A percentile compares a stretch with the other conserved stretches of the same genome.
Evolutionary conservation across 2,329 filamentous ascomycete species (phyloP).

Genomic region (Penicillium janthinellum): DNA sequence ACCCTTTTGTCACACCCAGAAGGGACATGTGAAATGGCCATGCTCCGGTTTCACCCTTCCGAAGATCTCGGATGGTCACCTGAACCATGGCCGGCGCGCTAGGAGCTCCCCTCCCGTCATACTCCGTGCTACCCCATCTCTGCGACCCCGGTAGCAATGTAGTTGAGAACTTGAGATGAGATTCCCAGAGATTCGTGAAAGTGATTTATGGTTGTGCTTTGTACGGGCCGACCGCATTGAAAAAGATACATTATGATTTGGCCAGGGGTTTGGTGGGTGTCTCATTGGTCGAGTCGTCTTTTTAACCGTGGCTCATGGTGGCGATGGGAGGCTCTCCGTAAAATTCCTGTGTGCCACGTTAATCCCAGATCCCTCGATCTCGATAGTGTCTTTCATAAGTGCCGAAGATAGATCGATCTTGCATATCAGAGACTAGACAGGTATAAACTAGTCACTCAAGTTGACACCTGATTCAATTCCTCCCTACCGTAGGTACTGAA

Average conservation of each 20-base stretch:
- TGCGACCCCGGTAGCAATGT: neutral
- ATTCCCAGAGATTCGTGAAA: too few species aligned
- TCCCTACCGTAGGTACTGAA: neutral
- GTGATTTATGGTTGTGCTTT: too few species aligned
- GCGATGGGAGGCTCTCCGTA: slow-evolving; percentile 9
- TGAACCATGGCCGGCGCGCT: neutral
- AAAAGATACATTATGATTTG: neutral
- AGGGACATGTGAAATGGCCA: slow-evolving; percentile 13
- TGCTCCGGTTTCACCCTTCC: slow-evolving; percentile 22
- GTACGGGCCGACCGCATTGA: too few species aligned
- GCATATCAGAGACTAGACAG: neutral
- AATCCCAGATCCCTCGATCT: neutral
- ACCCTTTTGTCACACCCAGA: neutral
- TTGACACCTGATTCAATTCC: neutral
- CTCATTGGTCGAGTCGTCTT: slow-evolving; percentile 7
- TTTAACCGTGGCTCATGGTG: slow-evolving; percentile 17
- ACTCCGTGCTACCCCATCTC: neutral
- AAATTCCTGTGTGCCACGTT: neutral
- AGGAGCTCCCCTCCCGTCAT: neutral
- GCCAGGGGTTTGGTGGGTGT: neutral
- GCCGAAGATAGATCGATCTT: neutral
- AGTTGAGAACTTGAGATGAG: too few species aligned
- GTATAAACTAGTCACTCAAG: neutral
- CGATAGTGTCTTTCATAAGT: neutral
- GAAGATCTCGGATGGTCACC: slow-evolving; percentile 12